Conservation (phyloP, 1,139 yeast species). For the Blastobotrys petasosporus region DNA sequence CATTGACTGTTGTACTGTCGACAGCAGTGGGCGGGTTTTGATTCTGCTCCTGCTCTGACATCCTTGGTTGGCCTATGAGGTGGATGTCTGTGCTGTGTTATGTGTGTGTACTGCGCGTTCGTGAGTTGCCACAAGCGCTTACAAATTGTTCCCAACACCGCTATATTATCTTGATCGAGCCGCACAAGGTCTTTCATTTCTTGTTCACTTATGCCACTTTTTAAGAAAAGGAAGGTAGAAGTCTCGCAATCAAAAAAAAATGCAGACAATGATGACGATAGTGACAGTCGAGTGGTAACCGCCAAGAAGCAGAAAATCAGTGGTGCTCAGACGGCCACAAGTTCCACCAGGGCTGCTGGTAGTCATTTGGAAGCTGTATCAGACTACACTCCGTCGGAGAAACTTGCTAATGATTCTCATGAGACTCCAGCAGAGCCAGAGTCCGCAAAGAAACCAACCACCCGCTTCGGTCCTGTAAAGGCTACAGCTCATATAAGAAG, state of each 20-base stretch:
- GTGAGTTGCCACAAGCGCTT: no score
- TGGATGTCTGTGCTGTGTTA: constrained; percentile 28
- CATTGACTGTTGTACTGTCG: no score
- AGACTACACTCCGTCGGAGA: constrained; percentile 24
- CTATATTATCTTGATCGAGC: background rate
- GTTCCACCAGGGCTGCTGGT: background rate
- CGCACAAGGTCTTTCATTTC: background rate
- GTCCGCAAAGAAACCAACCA: constrained; percentile 13
- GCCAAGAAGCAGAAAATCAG: constrained; percentile 5
- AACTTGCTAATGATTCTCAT: constrained; percentile 35
- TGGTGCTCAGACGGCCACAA: background rate
- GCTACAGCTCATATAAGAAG: constrained; percentile 51
- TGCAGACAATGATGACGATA: constrained; percentile 5
- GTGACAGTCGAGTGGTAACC: constrained; percentile 7
- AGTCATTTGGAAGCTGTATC: constrained; percentile 16
- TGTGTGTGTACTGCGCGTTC: background rate
- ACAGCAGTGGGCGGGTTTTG: no score
- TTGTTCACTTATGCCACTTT: constrained; percentile 19
- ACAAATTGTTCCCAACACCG: background rate
- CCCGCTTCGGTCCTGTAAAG: constrained; percentile 24
- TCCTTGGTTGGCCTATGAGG: constrained; percentile 29
- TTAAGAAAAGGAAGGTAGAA: constrained; percentile 31
- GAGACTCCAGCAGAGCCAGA: constrained; percentile 11
- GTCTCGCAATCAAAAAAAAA: constrained; percentile 8
- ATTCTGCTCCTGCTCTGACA: constrained; percentile 36